phyloP scores from a whole-genome alignment of 2,329 filamentous ascomycete species.

The Botrytis aclada region DNA sequence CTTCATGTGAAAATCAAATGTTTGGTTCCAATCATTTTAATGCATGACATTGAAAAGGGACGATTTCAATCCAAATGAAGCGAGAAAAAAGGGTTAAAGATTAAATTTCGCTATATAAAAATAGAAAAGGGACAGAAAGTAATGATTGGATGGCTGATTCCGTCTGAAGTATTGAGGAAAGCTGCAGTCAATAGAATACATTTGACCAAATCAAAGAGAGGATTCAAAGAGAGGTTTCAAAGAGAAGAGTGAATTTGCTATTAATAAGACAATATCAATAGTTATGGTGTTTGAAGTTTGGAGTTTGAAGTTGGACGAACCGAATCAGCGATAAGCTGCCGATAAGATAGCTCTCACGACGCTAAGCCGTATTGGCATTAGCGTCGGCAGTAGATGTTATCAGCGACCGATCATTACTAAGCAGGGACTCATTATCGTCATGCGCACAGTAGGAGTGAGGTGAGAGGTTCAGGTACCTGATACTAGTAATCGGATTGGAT shows the following conservation, averaged over 20 bases:
- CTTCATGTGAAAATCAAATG: neutral
- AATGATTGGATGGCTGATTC: neutral
- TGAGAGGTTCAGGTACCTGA: no score
- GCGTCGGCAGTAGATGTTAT: neutral
- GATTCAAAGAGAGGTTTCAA: neutral
- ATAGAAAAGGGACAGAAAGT: neutral
- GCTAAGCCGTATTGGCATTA: neutral
- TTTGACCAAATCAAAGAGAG: neutral
- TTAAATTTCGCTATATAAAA: neutral
- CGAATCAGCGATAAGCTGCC: neutral
- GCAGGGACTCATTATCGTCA: conserved; percentile 10
- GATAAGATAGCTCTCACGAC: neutral
- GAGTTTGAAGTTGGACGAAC: neutral
- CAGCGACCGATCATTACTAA: neutral
- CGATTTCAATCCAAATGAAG: neutral
- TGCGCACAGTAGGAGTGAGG: neutral
- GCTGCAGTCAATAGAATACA: no score
- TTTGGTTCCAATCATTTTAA: neutral
- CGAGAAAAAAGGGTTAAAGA: neutral
- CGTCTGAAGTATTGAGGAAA: neutral
- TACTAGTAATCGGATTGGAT: neutral
- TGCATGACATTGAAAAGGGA: neutral
- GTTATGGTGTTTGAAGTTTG: neutral
- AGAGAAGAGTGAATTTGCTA: neutral
- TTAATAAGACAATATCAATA: neutral